Conservation (phyloP, 306 rosid genomes). For the Cicer arietinum region DNA sequence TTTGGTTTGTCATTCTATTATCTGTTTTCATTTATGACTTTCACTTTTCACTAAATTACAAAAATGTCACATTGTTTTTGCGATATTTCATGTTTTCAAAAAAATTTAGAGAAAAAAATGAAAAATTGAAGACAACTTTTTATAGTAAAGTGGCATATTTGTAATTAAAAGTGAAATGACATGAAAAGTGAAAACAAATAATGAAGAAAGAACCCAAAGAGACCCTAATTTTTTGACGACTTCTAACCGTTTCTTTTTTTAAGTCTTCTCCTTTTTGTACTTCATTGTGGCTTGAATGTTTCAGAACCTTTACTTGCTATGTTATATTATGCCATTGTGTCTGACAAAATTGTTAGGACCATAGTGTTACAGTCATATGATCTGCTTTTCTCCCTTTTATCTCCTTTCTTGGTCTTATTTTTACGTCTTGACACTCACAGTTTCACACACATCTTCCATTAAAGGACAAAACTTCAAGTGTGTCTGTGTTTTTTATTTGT, state of each 20-base stretch:
- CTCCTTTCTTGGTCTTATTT: constrained; percentile 16
- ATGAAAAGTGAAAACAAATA: neutral
- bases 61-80: constrained; percentile 6
- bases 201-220: constrained; percentile 18
- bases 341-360: constrained; percentile 7
- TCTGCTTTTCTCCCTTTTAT: neutral
- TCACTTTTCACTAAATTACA: constrained; percentile 2
- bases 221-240: constrained; percentile 18
- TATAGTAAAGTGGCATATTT: constrained; percentile 6
- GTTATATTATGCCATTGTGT: constrained; percentile 12
- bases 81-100: constrained; percentile 7
- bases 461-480: neutral
- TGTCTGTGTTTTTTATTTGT: neutral
- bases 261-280: constrained; percentile 7
- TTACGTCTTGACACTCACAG: constrained; percentile 2
- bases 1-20: constrained; percentile 9
- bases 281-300: constrained; percentile 16
- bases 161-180: constrained; percentile 1
- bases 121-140: neutral
- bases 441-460: constrained; percentile 16
- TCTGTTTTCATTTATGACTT: constrained; percentile 5
- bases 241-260: constrained; percentile 4
- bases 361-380: neutral
- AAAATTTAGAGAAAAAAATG: neutral
- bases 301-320: constrained; percentile 17